Evolutionary conservation across 2,329 filamentous ascomycete genomes (phyloP), one percentile per base, ranked within the genome.

Genomic region (Arthrobotrys sinensis): DNA sequence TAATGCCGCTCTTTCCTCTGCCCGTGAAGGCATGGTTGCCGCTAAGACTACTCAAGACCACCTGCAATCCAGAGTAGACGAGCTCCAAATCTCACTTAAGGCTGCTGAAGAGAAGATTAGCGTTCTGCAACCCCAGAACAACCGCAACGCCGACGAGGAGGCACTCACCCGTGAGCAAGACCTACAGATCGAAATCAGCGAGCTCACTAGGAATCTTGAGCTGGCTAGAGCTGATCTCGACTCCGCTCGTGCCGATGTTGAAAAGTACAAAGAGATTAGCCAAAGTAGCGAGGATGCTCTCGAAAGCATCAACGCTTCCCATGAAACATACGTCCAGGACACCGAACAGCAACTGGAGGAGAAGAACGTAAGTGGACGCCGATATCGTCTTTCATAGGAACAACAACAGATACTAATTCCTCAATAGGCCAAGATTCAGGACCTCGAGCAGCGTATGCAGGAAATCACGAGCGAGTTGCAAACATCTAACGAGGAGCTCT

Each of bases 21-120:
- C 91, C 63, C 93, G 95, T 52, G 94, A 98, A 84, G 94, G 97
- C 81, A 89, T 97, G 64, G 90, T 96, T 53, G 91, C 91, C 28
- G 90, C 91, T 24, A 97, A 97, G 87, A 97, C 95, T 0, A 92
- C 90, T 55, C 90, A 92, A 57, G 95, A 98, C 83, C 93, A 97
- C 83, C 87, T 99, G 1, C 94, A 98, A 84, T 89, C 91, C 38
- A 90, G 94, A 72, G 93, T 97, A 2, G 92, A 97, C 80, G 95
- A 98, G 85, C 86, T 99, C 68, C 92, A 91, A 28, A 92, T 96
- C 71, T 93, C 98, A 83, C 87, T 98, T 28, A 92, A 92, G 81
- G 94, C 92, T 82, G 93, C 94, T 0, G 94, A 98, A 83, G 96
- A 98, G 84, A 92, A 94, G 63, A 88, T 93, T 4, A 91, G 92